Conservation (phyloP, 2,329 filamentous ascomycete genomes). For the Arthrobotrys iridis region DNA sequence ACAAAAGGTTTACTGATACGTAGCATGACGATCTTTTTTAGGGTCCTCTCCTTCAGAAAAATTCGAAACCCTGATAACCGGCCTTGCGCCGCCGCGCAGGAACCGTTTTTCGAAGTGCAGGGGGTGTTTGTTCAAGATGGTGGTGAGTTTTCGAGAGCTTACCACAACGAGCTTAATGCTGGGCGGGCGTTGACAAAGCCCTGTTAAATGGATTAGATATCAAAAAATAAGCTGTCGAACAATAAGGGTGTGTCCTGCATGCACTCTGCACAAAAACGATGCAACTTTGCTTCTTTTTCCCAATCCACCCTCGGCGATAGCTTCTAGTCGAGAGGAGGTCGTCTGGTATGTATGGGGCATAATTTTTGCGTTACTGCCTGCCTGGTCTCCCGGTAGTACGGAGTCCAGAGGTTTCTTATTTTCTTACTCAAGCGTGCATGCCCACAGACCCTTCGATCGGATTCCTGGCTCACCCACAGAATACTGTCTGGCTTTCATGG, state of each 20-base stretch:
- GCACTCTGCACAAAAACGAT: constrained; percentile 39
- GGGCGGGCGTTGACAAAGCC: constrained; percentile 52
- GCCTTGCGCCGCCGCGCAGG: constrained; percentile 53
- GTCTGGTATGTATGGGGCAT: constrained; percentile 42
- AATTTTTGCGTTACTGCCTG: constrained; percentile 27
- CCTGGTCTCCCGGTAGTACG: constrained; percentile 19
- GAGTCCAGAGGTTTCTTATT: constrained; percentile 36
- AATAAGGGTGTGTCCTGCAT: constrained; percentile 52
- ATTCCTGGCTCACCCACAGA: constrained; percentile 13
- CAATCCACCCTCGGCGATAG: constrained; percentile 30
- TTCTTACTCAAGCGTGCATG: constrained; percentile 50
- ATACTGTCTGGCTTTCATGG: constrained; percentile 10
- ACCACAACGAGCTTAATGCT: constrained; percentile 54
- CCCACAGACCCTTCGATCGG: constrained; percentile 48
- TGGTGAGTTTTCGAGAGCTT: constrained; percentile 46
- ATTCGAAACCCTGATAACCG: constrained; percentile 53
- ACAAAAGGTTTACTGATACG: constrained; percentile 54
- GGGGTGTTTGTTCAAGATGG: constrained; percentile 14
- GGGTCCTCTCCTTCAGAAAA: constrained; percentile 35
- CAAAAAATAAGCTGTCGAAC: constrained; percentile 55
- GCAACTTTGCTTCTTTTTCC: constrained; percentile 54
- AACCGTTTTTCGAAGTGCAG: constrained; percentile 44
- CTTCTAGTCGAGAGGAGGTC: constrained; percentile 28
- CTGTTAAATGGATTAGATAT: constrained; percentile 52
- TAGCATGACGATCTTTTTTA: constrained; percentile 54